Percentiles rank a stretch among this genome's conserved stretches.
phyloP scores from a whole-genome alignment of 495 filamentous ascomycete species.

The Aspergillus leporis region DNA sequence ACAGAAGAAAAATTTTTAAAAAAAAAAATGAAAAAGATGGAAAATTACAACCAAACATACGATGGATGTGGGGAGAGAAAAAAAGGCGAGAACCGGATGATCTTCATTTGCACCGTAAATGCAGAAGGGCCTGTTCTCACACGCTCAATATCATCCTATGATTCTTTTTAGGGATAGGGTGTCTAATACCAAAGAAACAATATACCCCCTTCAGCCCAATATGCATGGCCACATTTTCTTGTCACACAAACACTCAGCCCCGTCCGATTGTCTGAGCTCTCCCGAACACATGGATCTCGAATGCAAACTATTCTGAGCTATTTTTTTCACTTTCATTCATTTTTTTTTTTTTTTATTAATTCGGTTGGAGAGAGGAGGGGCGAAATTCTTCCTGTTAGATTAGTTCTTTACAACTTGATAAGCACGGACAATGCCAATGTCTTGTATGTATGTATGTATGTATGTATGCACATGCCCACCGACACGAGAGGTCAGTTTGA shows the following conservation, averaged over 20 bases:
- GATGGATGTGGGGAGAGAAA: not conserved
- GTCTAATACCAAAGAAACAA: not conserved
- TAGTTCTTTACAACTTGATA: not conserved
- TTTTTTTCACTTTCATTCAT: not conserved
- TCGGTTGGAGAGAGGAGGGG: too few species aligned
- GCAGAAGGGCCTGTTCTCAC: not conserved
- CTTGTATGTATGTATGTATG: not conserved
- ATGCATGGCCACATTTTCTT: slow-evolving; percentile 11
- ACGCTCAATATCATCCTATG: not conserved
- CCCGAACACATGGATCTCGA: not conserved
- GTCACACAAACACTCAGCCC: slow-evolving; percentile 4
- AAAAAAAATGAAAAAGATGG: not conserved
- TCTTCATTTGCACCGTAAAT: slow-evolving; percentile 9
- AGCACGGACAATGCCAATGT: not conserved
- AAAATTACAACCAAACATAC: not conserved
- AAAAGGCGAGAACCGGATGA: not conserved
- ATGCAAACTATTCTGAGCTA: not conserved
- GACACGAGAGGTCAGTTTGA: slow-evolving; percentile 4
- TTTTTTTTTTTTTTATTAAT: not conserved
- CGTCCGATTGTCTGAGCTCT: not conserved
- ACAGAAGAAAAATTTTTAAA: not conserved
- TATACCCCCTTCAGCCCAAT: not conserved
- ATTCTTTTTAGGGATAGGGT: not conserved
- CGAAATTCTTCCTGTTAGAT: not conserved
- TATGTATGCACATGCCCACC: not conserved